A percentile compares a stretch with the other conserved stretches of the same genome.
Evolutionary conservation across 225 moss, liverwort and hornwort species (phyloP).

Genomic region (Neckera pumila): DNA sequence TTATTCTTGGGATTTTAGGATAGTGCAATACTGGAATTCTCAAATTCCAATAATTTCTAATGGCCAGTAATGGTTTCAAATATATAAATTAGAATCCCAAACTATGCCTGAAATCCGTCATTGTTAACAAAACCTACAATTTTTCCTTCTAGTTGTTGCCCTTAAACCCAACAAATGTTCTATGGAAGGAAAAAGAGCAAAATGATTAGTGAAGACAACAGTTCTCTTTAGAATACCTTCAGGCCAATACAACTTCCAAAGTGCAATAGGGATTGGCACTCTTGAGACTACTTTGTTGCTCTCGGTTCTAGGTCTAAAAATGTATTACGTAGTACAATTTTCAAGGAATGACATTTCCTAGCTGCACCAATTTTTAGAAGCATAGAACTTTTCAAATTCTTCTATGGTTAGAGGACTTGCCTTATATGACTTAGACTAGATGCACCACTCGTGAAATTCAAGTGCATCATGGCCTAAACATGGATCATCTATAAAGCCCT

Average conservation of each 20-base stretch:
- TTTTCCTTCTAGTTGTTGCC: too few species aligned
- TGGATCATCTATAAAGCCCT: background rate
- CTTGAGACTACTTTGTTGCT: accelerated
- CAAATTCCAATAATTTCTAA: too few species aligned
- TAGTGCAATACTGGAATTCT: too few species aligned
- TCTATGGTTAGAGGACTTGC: accelerated
- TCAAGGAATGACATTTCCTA: accelerated
- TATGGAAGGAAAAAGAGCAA: background rate
- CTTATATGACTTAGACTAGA: too few species aligned
- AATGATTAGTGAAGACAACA: accelerated
- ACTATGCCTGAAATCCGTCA: too few species aligned
- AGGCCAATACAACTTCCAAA: background rate
- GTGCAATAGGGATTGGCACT: background rate
- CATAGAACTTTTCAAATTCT: background rate
- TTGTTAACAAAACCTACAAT: too few species aligned
- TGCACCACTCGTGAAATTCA: background rate
- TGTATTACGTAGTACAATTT: accelerated
- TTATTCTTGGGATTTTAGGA: too few species aligned
- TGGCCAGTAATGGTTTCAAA: too few species aligned
- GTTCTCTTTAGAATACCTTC: background rate
- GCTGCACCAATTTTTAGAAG: accelerated
- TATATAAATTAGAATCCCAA: too few species aligned
- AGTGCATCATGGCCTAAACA: accelerated
- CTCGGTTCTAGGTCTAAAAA: accelerated
- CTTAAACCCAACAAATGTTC: too few species aligned